A percentile compares a stretch with the other conserved stretches of the same genome.
Conservation (phyloP, 2,329 filamentous ascomycete genomes). For the Penicillium digitatum region DNA sequence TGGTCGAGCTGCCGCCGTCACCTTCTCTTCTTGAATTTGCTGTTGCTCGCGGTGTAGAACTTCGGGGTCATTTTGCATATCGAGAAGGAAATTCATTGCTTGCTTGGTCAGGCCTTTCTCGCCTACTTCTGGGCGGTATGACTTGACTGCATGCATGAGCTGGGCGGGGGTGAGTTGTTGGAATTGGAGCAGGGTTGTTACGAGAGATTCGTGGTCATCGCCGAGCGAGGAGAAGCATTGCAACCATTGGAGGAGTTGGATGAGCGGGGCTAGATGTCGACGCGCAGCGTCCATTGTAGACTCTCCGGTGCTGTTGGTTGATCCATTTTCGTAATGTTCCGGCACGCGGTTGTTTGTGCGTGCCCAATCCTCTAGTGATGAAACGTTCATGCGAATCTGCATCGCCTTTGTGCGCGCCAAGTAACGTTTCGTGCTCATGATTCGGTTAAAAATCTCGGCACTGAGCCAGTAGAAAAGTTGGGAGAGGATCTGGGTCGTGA, state of each 20-base stretch:
- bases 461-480: slow-evolving; percentile 96
- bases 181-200: slow-evolving; percentile 84
- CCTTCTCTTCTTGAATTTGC: slow-evolving; percentile 31
- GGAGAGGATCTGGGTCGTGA: slow-evolving; percentile 83
- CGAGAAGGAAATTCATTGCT: slow-evolving; percentile 78
- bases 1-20: slow-evolving; percentile 17
- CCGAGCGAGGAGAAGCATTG: slow-evolving; percentile 95
- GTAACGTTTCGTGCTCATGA: slow-evolving; percentile 95
- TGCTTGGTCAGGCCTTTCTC: slow-evolving; percentile 88
- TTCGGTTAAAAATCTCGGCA: slow-evolving; percentile 92
- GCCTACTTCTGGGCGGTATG: slow-evolving; percentile 91
- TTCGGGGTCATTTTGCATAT: slow-evolving; percentile 71
- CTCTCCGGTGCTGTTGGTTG: slow-evolving; percentile 79
- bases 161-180: slow-evolving; percentile 81
- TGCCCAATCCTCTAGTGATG: slow-evolving; percentile 92
- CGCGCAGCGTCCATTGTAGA: slow-evolving; percentile 79
- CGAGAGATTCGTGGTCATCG: slow-evolving; percentile 82
- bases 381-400: slow-evolving; percentile 99
- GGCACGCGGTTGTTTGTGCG: slow-evolving; percentile 87
- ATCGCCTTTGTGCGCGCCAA: slow-evolving; percentile 95
- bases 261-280: slow-evolving; percentile 80
- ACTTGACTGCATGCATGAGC: slow-evolving; percentile 83
- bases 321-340: slow-evolving; percentile 91
- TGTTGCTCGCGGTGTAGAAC: slow-evolving; percentile 46
- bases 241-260: slow-evolving; percentile 93